These are phyloP conservation scores for Vitis hybrid DNA, from an alignment of 177 flowering plant genomes.

Conservation along the genomic window DNA sequence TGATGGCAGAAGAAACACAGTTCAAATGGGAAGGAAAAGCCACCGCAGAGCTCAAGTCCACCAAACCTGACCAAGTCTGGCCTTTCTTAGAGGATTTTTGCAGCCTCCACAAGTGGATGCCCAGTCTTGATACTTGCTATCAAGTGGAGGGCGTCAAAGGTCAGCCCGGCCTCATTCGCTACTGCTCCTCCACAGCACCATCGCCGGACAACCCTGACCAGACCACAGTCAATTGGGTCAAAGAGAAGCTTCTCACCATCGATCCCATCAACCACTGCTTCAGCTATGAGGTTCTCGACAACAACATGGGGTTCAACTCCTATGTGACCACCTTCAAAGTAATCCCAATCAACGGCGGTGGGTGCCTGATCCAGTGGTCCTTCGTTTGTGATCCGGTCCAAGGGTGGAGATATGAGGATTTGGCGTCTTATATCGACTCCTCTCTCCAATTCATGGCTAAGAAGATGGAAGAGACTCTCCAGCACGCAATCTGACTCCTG, in stretches of 20 bases:
- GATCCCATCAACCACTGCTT: constrained; percentile 32
- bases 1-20: constrained; percentile 19
- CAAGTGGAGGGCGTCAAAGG: constrained; percentile 41
- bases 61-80: constrained; percentile 56
- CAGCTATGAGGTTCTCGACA: constrained; percentile 41
- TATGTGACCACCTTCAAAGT: constrained; percentile 38
- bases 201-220: constrained; percentile 4
- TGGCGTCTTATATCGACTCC: constrained; percentile 12
- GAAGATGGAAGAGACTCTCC: constrained; percentile 25
- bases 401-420: constrained; percentile 21
- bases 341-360: constrained; percentile 6
- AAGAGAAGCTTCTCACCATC: constrained; percentile 43
- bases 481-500: background rate
- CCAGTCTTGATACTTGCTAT: constrained; percentile 38
- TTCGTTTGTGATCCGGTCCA: constrained; percentile 31
- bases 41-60: constrained; percentile 24
- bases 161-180: constrained; percentile 55
- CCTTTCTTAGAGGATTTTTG: constrained; percentile 55
- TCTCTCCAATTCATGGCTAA: constrained; percentile 16
- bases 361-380: constrained; percentile 56
- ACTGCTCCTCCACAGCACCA: constrained; percentile 28
- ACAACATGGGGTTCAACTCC: constrained; percentile 37
- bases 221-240: constrained; percentile 30
- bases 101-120: constrained; percentile 51
- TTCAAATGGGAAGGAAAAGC: constrained; percentile 54